A percentile compares a stretch with the other conserved stretches of the same genome.
Evolutionary conservation across 257 asterid species (phyloP).

Genomic region (Nicotiana benthamiana): DNA sequence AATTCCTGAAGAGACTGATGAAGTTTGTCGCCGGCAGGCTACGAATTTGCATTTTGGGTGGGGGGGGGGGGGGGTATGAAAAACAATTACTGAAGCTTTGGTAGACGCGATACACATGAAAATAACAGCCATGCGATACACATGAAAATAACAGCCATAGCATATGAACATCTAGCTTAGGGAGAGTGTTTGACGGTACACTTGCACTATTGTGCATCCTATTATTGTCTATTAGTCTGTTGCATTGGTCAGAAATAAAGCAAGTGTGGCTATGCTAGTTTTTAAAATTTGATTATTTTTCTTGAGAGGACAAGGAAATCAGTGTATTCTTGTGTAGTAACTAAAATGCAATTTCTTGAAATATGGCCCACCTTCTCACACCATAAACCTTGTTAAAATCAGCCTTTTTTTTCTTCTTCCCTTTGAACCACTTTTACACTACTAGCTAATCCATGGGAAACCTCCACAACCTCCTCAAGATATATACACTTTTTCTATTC

Average conservation of each 20-base stretch:
- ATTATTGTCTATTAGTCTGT: background rate
- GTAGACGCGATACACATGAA: too few relatives aligned
- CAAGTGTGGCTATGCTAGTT: background rate
- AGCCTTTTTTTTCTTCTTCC: slow-evolving; percentile 7
- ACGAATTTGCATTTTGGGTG: slow-evolving; percentile 47
- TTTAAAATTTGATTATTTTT: background rate
- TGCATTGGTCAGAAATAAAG: background rate
- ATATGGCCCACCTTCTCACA: slow-evolving; percentile 36
- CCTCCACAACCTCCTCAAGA: slow-evolving; percentile 8
- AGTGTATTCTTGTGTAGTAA: background rate
- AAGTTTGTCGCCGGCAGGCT: slow-evolving; percentile 51
- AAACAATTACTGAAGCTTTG: too few relatives aligned
- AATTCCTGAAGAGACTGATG: slow-evolving; percentile 57
- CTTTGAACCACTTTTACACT: background rate
- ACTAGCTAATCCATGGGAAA: slow-evolving; percentile 18
- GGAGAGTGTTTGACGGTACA: background rate
- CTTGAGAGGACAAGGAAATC: background rate
- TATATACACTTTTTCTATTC: slow-evolving; percentile 15
- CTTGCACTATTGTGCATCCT: background rate
- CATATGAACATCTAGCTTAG: slow-evolving; percentile 3
- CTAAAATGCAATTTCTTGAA: background rate
- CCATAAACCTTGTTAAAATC: slow-evolving; percentile 25
- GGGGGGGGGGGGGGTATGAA: slow-evolving; percentile 36
- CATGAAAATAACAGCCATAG: background rate
- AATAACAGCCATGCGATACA: too few relatives aligned